These are phyloP conservation scores for Quercus wislizeni DNA, from an alignment of 306 rosid species.

Conservation along the genomic window DNA sequence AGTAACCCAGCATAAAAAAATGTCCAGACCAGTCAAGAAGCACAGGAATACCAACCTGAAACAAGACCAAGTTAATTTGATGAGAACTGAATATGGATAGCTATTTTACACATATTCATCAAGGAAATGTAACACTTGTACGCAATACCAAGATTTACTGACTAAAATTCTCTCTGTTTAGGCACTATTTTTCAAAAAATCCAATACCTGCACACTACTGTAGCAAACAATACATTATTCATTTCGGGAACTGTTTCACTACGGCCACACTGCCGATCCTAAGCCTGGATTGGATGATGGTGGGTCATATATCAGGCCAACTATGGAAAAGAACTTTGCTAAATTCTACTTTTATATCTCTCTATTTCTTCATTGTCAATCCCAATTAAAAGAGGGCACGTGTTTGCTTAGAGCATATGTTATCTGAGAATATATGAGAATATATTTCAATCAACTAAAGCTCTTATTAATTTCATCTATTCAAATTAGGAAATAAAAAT, in stretches of 20 bases:
- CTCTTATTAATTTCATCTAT: neutral
- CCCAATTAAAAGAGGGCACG: neutral
- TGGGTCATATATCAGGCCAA: neutral
- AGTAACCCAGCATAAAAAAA: conserved; percentile 76
- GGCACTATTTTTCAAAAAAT: neutral
- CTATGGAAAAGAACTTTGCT: neutral
- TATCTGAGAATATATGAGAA: neutral
- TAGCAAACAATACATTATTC: neutral
- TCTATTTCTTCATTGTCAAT: neutral
- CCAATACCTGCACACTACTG: too few relatives aligned
- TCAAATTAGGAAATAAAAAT: neutral
- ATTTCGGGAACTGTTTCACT: neutral
- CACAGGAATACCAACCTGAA: conserved; percentile 84
- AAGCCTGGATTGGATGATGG: neutral
- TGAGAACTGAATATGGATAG: neutral
- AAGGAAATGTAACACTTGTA: neutral
- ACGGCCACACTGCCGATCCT: neutral
- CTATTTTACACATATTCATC: neutral
- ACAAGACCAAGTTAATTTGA: conserved; percentile 3
- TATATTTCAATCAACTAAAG: neutral
- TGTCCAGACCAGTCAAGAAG: conserved; percentile 85
- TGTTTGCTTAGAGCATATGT: neutral
- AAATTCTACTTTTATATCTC: conserved; percentile 2
- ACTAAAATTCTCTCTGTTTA: neutral
- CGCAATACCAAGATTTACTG: neutral